These are phyloP conservation scores for Dipodascopsis uninucleata DNA, from an alignment of 805 yeast species.

Conservation along the genomic window DNA sequence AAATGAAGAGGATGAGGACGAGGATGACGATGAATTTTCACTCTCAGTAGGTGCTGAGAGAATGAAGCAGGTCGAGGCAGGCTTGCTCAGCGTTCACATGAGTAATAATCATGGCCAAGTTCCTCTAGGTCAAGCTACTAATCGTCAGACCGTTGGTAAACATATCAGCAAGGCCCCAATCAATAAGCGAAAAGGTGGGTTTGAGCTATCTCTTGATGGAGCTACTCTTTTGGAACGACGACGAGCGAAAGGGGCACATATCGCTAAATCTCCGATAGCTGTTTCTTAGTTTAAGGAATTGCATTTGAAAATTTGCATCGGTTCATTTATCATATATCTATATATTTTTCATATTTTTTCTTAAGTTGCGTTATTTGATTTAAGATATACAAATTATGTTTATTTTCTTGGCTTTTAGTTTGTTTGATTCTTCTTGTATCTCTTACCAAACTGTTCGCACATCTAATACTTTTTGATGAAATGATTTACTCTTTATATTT, in stretches of 20 bases:
- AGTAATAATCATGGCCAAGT: slow-evolving; percentile 2
- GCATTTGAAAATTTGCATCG: no score
- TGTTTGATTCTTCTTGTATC: no score
- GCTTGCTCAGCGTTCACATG: slow-evolving; percentile 25
- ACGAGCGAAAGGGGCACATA: slow-evolving; percentile 26
- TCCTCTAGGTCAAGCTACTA: not conserved
- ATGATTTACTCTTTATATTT: not conserved
- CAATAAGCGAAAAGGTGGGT: slow-evolving; percentile 29
- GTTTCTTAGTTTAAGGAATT: not conserved
- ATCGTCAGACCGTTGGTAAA: no score
- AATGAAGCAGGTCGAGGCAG: slow-evolving; percentile 26
- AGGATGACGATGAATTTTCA: slow-evolving; percentile 28
- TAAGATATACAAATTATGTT: no score
- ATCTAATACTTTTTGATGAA: not conserved
- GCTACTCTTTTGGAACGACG: slow-evolving; percentile 62
- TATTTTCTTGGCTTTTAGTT: no score
- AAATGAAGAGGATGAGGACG: slow-evolving; percentile 39
- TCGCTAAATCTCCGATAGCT: not conserved
- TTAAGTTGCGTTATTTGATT: no score
- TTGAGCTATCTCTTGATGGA: slow-evolving; percentile 61
- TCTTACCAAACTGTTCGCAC: no score
- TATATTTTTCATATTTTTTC: no score
- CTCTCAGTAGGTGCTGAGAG: slow-evolving; percentile 8
- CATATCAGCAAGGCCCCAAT: no score
- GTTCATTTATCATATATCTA: no score